A percentile compares a stretch with the other conserved stretches of the same genome.
phyloP scores from a whole-genome alignment of 2,329 filamentous ascomycete species.

The Trichoderma aggressivum region DNA sequence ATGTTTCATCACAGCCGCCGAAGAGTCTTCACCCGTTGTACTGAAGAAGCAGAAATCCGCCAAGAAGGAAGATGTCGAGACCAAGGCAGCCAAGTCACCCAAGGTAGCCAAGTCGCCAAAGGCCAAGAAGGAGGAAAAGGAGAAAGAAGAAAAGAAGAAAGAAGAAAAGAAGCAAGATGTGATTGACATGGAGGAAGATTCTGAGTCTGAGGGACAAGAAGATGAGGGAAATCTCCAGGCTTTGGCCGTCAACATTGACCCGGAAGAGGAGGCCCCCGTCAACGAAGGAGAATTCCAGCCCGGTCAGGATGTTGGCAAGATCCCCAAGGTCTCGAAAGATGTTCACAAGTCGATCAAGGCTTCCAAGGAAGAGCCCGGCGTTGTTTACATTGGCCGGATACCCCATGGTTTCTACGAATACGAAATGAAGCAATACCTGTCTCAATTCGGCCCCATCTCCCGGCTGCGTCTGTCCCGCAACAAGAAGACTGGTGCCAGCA shows the following conservation, averaged over 20 bases:
- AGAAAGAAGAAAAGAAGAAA: slow-evolving; percentile 26
- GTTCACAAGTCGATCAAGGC: slow-evolving; percentile 42
- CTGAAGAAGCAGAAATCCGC: slow-evolving; percentile 46
- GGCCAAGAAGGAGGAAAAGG: slow-evolving; percentile 27
- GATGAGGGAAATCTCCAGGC: slow-evolving; percentile 40
- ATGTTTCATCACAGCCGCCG: slow-evolving; percentile 33
- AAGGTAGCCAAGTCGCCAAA: slow-evolving; percentile 22
- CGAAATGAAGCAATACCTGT: slow-evolving; percentile 90
- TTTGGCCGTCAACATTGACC: slow-evolving; percentile 45
- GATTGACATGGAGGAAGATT: slow-evolving; percentile 30
- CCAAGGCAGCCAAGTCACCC: slow-evolving; percentile 32
- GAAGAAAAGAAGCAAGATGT: slow-evolving; percentile 33
- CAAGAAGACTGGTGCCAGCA: slow-evolving; percentile 83
- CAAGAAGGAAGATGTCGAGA: slow-evolving; percentile 32
- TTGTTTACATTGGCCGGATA: slow-evolving; percentile 86
- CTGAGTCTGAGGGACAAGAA: slow-evolving; percentile 39
- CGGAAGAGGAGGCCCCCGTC: slow-evolving; percentile 43
- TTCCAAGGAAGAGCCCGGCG: slow-evolving; percentile 60
- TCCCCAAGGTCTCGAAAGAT: slow-evolving; percentile 47
- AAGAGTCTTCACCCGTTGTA: slow-evolving; percentile 43
- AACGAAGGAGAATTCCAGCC: slow-evolving; percentile 40
- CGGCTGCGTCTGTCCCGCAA: slow-evolving; percentile 83
- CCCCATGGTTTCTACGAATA: slow-evolving; percentile 95
- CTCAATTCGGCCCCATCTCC: slow-evolving; percentile 82
- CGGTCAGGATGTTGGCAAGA: slow-evolving; percentile 50